Conservation (phyloP, 139 green algal species). For the Coelastrella sp. region DNA sequence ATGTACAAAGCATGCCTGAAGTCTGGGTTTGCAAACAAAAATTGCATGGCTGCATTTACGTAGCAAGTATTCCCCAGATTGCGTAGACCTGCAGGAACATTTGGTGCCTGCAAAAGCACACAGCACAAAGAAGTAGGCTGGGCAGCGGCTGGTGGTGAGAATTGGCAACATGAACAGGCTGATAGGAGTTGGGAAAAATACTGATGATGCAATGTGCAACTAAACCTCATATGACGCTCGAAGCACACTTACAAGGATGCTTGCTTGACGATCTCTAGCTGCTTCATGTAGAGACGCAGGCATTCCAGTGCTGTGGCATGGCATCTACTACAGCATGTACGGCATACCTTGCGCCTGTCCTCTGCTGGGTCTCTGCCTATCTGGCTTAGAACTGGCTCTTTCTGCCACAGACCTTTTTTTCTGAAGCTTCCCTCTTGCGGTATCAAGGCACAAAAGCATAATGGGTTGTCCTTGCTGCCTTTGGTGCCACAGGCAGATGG, state of each 20-base stretch:
- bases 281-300: too few species aligned
- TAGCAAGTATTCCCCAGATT: slow-evolving; percentile 96
- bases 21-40: slow-evolving; percentile 73
- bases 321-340: not conserved
- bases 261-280: too few species aligned
- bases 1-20: slow-evolving; percentile 77
- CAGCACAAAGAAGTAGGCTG: too few species aligned
- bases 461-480: slow-evolving; percentile 68
- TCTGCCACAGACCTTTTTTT: slow-evolving; percentile 85
- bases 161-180: too few species aligned
- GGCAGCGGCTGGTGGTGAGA: too few species aligned
- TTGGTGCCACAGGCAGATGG: slow-evolving; percentile 42
- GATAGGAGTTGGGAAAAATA: too few species aligned
- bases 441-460: slow-evolving; percentile 78
- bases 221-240: too few species aligned
- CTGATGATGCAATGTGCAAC: too few species aligned
- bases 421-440: slow-evolving; percentile 61
- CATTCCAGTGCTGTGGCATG: not conserved
- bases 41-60: slow-evolving; percentile 87
- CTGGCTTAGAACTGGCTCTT: slow-evolving; percentile 58
- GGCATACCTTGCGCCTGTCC: slow-evolving; percentile 38
- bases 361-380: slow-evolving; percentile 64
- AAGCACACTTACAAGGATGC: too few species aligned
- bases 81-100: slow-evolving; percentile 71
- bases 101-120: slow-evolving; percentile 44